Evolutionary conservation across 768 basidiomycete genomes (phyloP), one percentile per base, ranked within the genome.

Genomic region (Ramaria rubella): DNA sequence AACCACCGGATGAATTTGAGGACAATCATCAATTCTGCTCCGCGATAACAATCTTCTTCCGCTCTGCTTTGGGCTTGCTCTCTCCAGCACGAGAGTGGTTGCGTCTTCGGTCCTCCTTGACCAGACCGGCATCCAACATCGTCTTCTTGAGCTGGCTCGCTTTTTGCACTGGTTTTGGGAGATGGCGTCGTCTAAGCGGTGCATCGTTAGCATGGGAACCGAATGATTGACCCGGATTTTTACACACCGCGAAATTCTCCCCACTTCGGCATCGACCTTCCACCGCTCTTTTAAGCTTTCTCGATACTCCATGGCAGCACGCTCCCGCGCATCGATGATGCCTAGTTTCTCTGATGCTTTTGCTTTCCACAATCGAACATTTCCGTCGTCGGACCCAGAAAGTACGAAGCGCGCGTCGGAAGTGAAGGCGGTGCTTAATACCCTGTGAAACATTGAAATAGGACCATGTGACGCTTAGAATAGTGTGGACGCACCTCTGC

Each of bases 291-390:
- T 83, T 58, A 99, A 82, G 59, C 81, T 86, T 33, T 90, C 85
- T 21, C 96, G 78, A 73, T 98, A 98, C 69, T 98, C 94, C 61
- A 94, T 88, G 8, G 88, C 83, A 2, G 93, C 90, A 44, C 91
- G 81, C 68, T 98, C 95, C 55, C 93, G 79, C 15, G 90, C 86
- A 52, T 91, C 93, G 61, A 97, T 73, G 27, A 96, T 81, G 8
- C 95, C 96, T 33, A 99, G 76, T 68, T 90, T 94, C 62, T 94
- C 93, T 0, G 89, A 86, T 1, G 94, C 91, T 57, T 89, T 87
- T 21, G 90, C 85, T 69, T 97, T 97, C 94, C 94, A 96, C 65
- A 97, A 77, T 52, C 93, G 82, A 60, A 96, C 87, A 65, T 95
- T 96, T 11, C 94, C 94, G 65, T 96, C 94, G 62, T 96, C 94